phyloP scores from a whole-genome alignment of 257 asterid genomes.

The Gynochthodes officinalis region DNA sequence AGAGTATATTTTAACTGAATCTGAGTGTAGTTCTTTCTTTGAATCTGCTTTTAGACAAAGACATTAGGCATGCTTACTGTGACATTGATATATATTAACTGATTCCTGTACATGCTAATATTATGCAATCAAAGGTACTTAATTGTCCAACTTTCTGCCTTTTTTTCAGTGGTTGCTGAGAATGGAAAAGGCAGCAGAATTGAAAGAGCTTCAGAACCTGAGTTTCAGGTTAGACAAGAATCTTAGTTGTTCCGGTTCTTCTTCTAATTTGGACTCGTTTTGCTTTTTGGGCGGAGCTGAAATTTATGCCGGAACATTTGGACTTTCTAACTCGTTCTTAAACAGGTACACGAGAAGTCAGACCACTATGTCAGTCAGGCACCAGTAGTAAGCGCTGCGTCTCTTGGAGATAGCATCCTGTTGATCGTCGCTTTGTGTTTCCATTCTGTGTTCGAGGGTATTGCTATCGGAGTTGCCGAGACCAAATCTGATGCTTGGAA shows the following conservation, averaged over 20 bases:
- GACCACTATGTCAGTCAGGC: slow-evolving; percentile 34
- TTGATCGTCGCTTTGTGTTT: slow-evolving; percentile 73
- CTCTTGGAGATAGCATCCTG: slow-evolving; percentile 68
- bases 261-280: background rate
- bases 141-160: slow-evolving; percentile 8
- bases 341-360: slow-evolving; percentile 17
- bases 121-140: background rate
- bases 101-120: background rate
- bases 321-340: slow-evolving; percentile 3
- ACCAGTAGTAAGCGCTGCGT: slow-evolving; percentile 42
- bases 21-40: background rate
- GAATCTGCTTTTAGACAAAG: background rate
- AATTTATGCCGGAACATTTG: background rate
- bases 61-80: background rate
- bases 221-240: slow-evolving; percentile 36
- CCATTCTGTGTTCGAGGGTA: slow-evolving; percentile 90
- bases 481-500: slow-evolving; percentile 79
- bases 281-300: background rate
- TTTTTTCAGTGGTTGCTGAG: slow-evolving; percentile 29
- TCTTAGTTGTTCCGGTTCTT: background rate
- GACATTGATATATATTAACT: background rate
- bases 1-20: background rate
- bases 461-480: slow-evolving; percentile 88
- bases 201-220: slow-evolving; percentile 25
- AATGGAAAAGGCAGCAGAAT: slow-evolving; percentile 25